Evolutionary conservation across 805 yeast genomes (phyloP).

Genomic region (Cyberlindnera americana): DNA sequence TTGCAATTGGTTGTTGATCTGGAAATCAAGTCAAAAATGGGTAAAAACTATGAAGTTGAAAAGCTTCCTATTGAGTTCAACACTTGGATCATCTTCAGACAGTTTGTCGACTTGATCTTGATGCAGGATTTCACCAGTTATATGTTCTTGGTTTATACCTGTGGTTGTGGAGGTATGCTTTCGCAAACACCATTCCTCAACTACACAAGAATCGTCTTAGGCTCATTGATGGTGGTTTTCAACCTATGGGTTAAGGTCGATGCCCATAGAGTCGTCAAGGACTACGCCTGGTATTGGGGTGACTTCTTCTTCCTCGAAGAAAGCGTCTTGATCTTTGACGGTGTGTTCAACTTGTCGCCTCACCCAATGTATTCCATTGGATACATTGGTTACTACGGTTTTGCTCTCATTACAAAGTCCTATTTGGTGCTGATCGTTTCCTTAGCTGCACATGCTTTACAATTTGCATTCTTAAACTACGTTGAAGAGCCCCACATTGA

Average conservation of each 20-base stretch:
- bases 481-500: constrained; percentile 88
- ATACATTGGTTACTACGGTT: constrained; percentile 82
- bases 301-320: constrained; percentile 82
- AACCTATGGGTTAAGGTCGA: constrained; percentile 83
- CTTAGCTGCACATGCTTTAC: constrained; percentile 69
- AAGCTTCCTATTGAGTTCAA: constrained; percentile 69
- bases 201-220: constrained; percentile 51
- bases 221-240: constrained; percentile 60
- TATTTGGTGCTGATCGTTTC: constrained; percentile 68
- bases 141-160: constrained; percentile 50
- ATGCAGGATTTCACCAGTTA: constrained; percentile 84
- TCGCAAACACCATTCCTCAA: constrained; percentile 44
- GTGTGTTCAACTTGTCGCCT: constrained; percentile 85
- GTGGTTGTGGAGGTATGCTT: constrained; percentile 31
- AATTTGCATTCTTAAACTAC: constrained; percentile 66
- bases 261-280: constrained; percentile 85
- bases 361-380: constrained; percentile 94
- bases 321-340: constrained; percentile 73
- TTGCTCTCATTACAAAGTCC: constrained; percentile 72
- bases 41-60: constrained; percentile 32
- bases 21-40: constrained; percentile 47
- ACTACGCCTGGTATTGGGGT: constrained; percentile 95
- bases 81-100: constrained; percentile 78
- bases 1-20: constrained; percentile 41
- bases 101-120: constrained; percentile 72